A percentile compares a stretch with the other conserved stretches of the same genome.
Evolutionary conservation across 2,329 filamentous ascomycete genomes (phyloP).

Genomic region (Blumeria hordei): DNA sequence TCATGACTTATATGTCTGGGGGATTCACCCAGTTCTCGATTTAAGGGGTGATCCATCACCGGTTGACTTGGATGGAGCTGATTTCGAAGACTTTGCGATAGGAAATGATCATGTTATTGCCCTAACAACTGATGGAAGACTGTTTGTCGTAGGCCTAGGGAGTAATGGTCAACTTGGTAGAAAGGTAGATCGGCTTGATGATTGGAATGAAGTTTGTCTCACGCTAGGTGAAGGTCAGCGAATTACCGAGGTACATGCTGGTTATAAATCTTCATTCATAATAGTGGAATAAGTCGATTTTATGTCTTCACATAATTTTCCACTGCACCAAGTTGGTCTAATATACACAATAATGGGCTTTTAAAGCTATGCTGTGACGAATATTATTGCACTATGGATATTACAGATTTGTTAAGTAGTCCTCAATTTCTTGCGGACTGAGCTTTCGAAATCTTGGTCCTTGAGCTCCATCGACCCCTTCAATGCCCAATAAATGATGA

Average conservation of each 20-base stretch:
- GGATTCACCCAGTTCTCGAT: slow-evolving; percentile 15
- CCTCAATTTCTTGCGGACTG: slow-evolving; percentile 94
- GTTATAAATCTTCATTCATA: slow-evolving; percentile 14
- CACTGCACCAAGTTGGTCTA: too few species aligned
- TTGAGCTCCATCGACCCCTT: slow-evolving; percentile 64
- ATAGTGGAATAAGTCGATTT: slow-evolving; percentile 6
- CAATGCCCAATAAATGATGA: slow-evolving; percentile 73
- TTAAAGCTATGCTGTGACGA: too few species aligned
- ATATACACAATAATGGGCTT: too few species aligned
- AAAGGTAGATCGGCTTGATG: slow-evolving; percentile 4
- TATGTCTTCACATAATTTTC: not conserved
- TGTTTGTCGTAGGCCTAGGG: slow-evolving; percentile 33
- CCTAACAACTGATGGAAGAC: slow-evolving; percentile 22
- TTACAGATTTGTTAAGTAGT: slow-evolving; percentile 94
- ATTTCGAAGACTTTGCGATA: slow-evolving; percentile 31
- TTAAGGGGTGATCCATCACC: slow-evolving; percentile 7
- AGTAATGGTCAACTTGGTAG: slow-evolving; percentile 34
- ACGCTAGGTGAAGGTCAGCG: slow-evolving; percentile 6
- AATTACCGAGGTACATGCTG: slow-evolving; percentile 11
- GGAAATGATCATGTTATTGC: slow-evolving; percentile 34
- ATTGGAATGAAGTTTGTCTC: slow-evolving; percentile 11
- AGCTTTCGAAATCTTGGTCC: slow-evolving; percentile 84
- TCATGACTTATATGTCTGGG: slow-evolving; percentile 38
- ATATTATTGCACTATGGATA: slow-evolving; percentile 1
- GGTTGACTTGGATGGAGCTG: slow-evolving; percentile 19